A percentile compares a stretch with the other conserved stretches of the same genome.
These are phyloP conservation scores for Favolaschia claudopus DNA, from an alignment of 768 basidiomycete species.

Conservation along the genomic window DNA sequence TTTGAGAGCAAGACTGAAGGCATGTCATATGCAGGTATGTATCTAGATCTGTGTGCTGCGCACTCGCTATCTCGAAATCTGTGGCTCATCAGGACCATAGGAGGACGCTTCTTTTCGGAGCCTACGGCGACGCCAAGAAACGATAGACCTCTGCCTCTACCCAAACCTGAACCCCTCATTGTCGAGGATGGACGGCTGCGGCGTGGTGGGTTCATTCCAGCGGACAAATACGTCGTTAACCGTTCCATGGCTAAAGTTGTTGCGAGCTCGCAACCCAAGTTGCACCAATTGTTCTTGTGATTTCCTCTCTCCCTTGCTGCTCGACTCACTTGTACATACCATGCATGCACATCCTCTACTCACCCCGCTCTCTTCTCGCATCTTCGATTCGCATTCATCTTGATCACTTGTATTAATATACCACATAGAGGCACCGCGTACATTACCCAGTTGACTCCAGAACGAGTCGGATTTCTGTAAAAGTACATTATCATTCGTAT, in stretches of 20 bases:
- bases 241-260: constrained; percentile 64
- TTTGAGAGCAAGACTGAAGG: constrained; percentile 65
- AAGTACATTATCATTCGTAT: constrained; percentile 9
- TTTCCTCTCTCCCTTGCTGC: not conserved
- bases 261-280: constrained; percentile 34
- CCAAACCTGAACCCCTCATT: constrained; percentile 47
- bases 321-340: constrained; percentile 12
- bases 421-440: too few relatives aligned
- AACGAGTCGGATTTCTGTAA: too few relatives aligned
- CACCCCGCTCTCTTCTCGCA: too few relatives aligned
- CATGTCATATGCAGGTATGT: constrained; percentile 61
- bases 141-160: constrained; percentile 36
- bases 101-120: constrained; percentile 20
- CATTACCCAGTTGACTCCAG: too few relatives aligned
- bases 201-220: constrained; percentile 44
- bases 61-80: too few relatives aligned
- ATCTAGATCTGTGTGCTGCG: too few relatives aligned
- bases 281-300: constrained; percentile 37
- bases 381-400: too few relatives aligned
- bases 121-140: constrained; percentile 8
- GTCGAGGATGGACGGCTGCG: constrained; percentile 49
- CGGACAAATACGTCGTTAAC: constrained; percentile 60
- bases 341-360: too few relatives aligned
- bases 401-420: too few relatives aligned
- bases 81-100: not conserved